Evolutionary conservation across 2,329 filamentous ascomycete genomes (phyloP).

Genomic region (Scedosporium minutisporum): DNA sequence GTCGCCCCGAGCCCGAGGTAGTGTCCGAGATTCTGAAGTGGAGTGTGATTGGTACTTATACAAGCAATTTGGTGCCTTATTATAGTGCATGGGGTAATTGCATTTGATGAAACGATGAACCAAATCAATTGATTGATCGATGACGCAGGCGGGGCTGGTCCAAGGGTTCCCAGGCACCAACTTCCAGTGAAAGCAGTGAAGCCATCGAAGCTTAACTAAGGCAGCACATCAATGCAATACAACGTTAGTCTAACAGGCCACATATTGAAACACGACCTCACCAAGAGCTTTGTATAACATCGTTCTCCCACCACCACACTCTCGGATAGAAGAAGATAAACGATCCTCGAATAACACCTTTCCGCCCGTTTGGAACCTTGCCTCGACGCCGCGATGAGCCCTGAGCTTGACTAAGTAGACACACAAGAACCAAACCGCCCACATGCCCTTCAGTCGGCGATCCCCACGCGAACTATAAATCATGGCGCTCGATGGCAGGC

Average conservation of each 20-base stretch:
- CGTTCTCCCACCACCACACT: not conserved
- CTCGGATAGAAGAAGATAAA: not conserved
- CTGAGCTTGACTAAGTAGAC: not conserved
- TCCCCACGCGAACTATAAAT: not conserved
- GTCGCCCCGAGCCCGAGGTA: no score
- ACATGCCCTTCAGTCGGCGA: not conserved
- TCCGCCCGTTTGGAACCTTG: not conserved
- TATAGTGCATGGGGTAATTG: no score
- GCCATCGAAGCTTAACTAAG: not conserved
- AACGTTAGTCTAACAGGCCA: not conserved
- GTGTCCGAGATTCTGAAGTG: no score
- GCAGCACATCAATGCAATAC: not conserved
- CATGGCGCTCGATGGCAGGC: slow-evolving; percentile 26
- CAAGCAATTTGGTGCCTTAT: no score
- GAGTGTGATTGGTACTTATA: no score
- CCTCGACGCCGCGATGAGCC: not conserved
- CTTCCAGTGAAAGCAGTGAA: not conserved
- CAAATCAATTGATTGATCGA: not conserved
- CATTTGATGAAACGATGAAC: no score
- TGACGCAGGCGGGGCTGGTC: not conserved
- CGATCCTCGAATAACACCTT: not conserved
- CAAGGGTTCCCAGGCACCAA: not conserved
- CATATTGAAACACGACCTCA: not conserved
- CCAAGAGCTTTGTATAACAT: not conserved
- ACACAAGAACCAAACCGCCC: not conserved